Evolutionary conservation across 2,329 filamentous ascomycete genomes (phyloP), one percentile per base, ranked within the genome.

Genomic region (Bipolaris cookei): DNA sequence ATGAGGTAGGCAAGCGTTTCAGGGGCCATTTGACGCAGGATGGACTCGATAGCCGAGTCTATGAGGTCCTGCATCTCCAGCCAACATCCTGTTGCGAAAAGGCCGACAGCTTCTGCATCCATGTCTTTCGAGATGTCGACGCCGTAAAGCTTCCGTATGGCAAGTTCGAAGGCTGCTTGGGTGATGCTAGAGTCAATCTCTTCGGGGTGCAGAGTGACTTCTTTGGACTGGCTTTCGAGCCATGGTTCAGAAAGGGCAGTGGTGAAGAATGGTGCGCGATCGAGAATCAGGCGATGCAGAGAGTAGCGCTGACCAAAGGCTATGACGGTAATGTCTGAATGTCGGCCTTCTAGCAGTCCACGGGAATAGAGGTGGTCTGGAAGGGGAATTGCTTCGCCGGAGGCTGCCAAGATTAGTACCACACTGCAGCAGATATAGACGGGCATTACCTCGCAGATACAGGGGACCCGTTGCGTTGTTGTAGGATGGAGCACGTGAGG

Each of bases 81-180:
- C 83, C 83, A 86, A 68, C 82, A 84, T 14, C 79, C 83, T 3
- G 82, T 84, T 0, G 83, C 82, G 63, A 86, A 85, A 3, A 86
- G 69, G 11, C 81, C 81, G 32, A 84, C 73, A n/a, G 83, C 81
- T 61, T 84, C 79, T 10, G 73, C 71, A 51, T 84, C 82, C 59
- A 83, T 81, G 56, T 84, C 82, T 20, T 76, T 72, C 4, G 78
- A 70, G 18, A 79, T 77, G 39, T 79, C 76, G 6, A 79, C 81
- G 8, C 83, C 83, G 68, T 86, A 86, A 0, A 85, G 75, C 51
- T 82, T 77, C 59, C 82, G 83, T 35, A 85, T 72, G 1, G 83
- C 82, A 37, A 86, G 70, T 66, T 86, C 83, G 59, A 86, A 85
- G 0, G 82, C 78, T 3, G 70, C 67, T 61, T 81, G 79, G 1